Evolutionary conservation across 257 asterid species (phyloP).

Genomic region (Nicotiana paniculata): DNA sequence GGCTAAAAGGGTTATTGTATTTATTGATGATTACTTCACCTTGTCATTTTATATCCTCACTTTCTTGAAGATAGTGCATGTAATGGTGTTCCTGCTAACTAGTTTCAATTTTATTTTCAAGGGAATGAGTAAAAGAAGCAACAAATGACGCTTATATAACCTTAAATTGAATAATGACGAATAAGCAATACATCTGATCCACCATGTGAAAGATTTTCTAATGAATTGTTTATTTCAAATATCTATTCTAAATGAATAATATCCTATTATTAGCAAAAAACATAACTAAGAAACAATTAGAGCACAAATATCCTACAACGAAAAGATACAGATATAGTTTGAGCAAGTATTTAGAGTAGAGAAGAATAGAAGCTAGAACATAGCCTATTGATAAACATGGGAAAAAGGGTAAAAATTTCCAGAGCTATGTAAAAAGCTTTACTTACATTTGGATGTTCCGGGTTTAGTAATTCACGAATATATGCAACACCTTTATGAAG

Average conservation of each 20-base stretch:
- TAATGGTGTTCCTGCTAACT: not conserved
- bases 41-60: not conserved
- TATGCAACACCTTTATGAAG: slow-evolving; percentile 75
- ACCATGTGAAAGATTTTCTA: not conserved
- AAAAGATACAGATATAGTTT: not conserved
- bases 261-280: not conserved
- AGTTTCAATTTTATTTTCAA: not conserved
- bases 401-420: not conserved
- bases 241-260: not conserved
- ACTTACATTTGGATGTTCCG: slow-evolving; percentile 55
- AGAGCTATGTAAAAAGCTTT: not conserved
- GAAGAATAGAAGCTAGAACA: not conserved
- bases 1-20: not conserved
- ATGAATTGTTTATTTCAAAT: not conserved
- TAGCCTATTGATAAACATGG: not conserved
- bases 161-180: not conserved
- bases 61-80: not conserved
- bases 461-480: slow-evolving; percentile 38
- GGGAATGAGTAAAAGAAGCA: not conserved
- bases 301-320: not conserved
- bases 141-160: not conserved
- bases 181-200: not conserved
- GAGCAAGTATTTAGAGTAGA: not conserved
- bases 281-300: not conserved
- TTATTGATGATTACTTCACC: not conserved